Conservation (phyloP, 2,329 filamentous ascomycete species). For the Ophiocordyceps unilateralis region DNA sequence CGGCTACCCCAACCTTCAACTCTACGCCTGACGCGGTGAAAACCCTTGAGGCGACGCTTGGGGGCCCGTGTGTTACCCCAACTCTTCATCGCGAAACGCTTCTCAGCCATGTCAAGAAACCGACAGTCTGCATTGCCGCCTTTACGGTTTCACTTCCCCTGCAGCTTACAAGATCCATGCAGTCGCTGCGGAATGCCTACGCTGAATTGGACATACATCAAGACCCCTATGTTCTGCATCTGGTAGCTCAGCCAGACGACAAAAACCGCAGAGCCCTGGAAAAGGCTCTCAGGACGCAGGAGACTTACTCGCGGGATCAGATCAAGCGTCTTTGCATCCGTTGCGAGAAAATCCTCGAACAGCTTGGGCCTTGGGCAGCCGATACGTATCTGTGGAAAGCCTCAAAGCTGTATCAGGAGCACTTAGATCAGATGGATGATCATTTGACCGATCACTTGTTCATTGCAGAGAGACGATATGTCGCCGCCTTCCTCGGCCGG, state of each 20-base stretch:
- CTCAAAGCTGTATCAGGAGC: conserved; percentile 17
- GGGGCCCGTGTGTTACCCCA: conserved; percentile 53
- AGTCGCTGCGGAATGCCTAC: conserved; percentile 23
- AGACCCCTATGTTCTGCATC: conserved; percentile 40
- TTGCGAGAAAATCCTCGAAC: conserved; percentile 28
- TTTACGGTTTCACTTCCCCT: neutral
- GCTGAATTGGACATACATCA: conserved; percentile 32
- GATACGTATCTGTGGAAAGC: conserved; percentile 45
- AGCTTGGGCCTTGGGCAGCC: conserved; percentile 52
- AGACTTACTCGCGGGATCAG: conserved; percentile 36
- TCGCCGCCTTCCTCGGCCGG: conserved; percentile 27
- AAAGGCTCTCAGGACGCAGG: conserved; percentile 20
- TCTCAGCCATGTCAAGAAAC: conserved; percentile 49
- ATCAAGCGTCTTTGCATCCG: conserved; percentile 36
- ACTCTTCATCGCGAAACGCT: conserved; percentile 53
- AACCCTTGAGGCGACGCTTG: conserved; percentile 49
- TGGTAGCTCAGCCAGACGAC: conserved; percentile 24
- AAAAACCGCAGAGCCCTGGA: conserved; percentile 20
- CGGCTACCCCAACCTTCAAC: conserved; percentile 59
- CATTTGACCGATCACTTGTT: conserved; percentile 24
- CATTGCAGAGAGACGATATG: conserved; percentile 35
- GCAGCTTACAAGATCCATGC: conserved; percentile 19
- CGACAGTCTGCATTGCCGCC: conserved; percentile 24
- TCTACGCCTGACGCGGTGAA: conserved; percentile 37
- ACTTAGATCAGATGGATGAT: conserved; percentile 5